Evolutionary conservation across 495 filamentous ascomycete genomes (phyloP).

Genomic region (Aspergillus leporis): DNA sequence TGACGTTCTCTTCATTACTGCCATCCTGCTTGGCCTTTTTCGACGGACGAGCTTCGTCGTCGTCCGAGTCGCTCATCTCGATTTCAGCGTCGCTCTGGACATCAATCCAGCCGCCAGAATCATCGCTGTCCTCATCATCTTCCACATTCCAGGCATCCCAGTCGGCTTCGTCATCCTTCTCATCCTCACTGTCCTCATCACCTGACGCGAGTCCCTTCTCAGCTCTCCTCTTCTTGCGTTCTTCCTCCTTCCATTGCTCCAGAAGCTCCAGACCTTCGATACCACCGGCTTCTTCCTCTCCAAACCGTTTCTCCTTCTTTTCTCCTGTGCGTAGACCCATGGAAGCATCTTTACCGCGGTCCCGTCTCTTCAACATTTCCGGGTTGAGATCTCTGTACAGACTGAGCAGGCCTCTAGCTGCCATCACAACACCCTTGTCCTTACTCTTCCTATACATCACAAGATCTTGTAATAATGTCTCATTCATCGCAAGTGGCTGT

Average conservation of each 20-base stretch:
- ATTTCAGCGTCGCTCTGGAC: slow-evolving; percentile 84
- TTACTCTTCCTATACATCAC: slow-evolving; percentile 96
- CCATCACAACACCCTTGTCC: slow-evolving; percentile 98
- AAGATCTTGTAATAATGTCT: slow-evolving; percentile 92
- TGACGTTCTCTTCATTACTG: slow-evolving; percentile 24
- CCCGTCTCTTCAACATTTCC: slow-evolving; percentile 84
- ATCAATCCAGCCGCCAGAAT: slow-evolving; percentile 88
- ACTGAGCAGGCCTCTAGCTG: slow-evolving; percentile 83
- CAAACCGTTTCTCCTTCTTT: slow-evolving; percentile 71
- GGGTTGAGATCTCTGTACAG: slow-evolving; percentile 89
- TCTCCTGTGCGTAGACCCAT: slow-evolving; percentile 74
- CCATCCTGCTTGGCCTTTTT: slow-evolving; percentile 57
- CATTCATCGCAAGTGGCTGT: slow-evolving; percentile 92
- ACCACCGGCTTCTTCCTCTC: slow-evolving; percentile 70
- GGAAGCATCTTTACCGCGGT: slow-evolving; percentile 89
- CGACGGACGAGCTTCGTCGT: slow-evolving; percentile 59
- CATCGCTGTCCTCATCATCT: slow-evolving; percentile 68
- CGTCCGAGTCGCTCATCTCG: slow-evolving; percentile 70
- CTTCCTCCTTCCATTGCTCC: slow-evolving; percentile 91
- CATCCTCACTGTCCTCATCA: slow-evolving; percentile 52
- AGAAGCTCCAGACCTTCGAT: slow-evolving; percentile 94
- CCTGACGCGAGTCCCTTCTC: slow-evolving; percentile 65
- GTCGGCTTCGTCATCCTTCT: slow-evolving; percentile 62
- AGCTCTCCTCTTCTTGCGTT: slow-evolving; percentile 66
- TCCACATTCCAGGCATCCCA: slow-evolving; percentile 87